Evolutionary conservation across 1,284 basidiomycete species (phyloP).

Genomic region (Cyathus pygmaeus): DNA sequence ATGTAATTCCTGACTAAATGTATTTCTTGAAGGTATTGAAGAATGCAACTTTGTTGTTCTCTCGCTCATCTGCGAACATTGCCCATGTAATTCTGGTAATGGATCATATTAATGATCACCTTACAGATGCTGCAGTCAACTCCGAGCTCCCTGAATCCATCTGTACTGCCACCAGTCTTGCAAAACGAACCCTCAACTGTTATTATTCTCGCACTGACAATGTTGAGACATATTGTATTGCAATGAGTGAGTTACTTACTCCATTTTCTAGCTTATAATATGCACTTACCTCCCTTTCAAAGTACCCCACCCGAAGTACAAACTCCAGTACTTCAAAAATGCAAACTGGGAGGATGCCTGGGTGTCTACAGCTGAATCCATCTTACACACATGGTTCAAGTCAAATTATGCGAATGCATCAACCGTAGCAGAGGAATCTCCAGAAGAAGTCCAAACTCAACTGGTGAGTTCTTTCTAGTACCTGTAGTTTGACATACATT

Average conservation of each 20-base stretch:
- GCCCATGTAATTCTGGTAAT: slow-evolving; percentile 36
- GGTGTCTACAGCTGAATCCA: slow-evolving; percentile 3
- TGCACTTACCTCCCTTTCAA: not conserved
- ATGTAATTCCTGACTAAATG: slow-evolving; percentile 2
- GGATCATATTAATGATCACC: slow-evolving; percentile 29
- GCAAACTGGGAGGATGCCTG: slow-evolving; percentile 14
- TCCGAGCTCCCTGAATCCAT: slow-evolving; percentile 11
- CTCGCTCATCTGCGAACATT: slow-evolving; percentile 19
- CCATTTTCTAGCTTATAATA: slow-evolving; percentile 1
- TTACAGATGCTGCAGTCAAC: slow-evolving; percentile 5
- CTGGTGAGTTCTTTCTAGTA: not conserved
- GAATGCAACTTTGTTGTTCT: slow-evolving; percentile 31
- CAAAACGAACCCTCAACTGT: slow-evolving; percentile 31
- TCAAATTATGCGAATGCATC: not conserved
- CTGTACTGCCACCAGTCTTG: slow-evolving; percentile 21
- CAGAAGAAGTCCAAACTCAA: not conserved
- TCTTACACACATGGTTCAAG: not conserved
- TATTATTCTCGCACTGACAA: slow-evolving; percentile 37
- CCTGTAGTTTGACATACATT: not conserved
- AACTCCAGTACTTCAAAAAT: slow-evolving; percentile 17
- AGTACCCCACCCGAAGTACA: slow-evolving; percentile 15
- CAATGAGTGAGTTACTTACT: slow-evolving; percentile 21
- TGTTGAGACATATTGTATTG: slow-evolving; percentile 24
- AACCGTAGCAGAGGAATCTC: not conserved
- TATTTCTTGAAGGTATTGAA: slow-evolving; percentile 16